Evolutionary conservation across 2,329 filamentous ascomycete species (phyloP).

Genomic region (Emmonsiellopsis sp.): DNA sequence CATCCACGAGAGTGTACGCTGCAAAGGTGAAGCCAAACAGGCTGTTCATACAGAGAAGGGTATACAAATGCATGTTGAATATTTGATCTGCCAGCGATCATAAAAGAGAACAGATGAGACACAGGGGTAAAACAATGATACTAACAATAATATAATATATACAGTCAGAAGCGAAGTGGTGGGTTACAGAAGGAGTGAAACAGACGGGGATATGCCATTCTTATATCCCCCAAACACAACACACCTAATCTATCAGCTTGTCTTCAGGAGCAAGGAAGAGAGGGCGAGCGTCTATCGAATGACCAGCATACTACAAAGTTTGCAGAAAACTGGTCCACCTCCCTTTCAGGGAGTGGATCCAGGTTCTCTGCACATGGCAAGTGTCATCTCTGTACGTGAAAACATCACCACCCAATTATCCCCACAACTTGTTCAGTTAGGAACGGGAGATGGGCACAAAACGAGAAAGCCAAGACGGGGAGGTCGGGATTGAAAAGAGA

Average conservation of each 20-base stretch:
- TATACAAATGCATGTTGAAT: background rate
- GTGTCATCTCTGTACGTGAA: background rate
- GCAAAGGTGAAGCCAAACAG: background rate
- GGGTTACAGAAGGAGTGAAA: no score
- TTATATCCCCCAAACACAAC: background rate
- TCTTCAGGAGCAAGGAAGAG: background rate
- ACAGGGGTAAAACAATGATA: background rate
- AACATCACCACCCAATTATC: background rate
- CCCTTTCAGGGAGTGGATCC: background rate
- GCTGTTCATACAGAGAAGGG: background rate
- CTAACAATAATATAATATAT: no score
- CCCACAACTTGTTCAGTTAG: background rate
- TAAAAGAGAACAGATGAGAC: background rate
- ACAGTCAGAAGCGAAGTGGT: no score
- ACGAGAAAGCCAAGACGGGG: background rate
- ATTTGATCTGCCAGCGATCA: background rate
- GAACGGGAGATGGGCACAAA: background rate
- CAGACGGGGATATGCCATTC: background rate
- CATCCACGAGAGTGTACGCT: background rate
- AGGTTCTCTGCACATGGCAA: background rate
- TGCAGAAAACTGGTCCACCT: background rate
- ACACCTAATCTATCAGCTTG: background rate
- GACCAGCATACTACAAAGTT: background rate
- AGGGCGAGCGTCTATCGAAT: background rate
- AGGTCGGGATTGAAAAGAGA: background rate